Evolutionary conservation across 495 filamentous ascomycete species (phyloP).

Genomic region (Bryoglossum gracile): DNA sequence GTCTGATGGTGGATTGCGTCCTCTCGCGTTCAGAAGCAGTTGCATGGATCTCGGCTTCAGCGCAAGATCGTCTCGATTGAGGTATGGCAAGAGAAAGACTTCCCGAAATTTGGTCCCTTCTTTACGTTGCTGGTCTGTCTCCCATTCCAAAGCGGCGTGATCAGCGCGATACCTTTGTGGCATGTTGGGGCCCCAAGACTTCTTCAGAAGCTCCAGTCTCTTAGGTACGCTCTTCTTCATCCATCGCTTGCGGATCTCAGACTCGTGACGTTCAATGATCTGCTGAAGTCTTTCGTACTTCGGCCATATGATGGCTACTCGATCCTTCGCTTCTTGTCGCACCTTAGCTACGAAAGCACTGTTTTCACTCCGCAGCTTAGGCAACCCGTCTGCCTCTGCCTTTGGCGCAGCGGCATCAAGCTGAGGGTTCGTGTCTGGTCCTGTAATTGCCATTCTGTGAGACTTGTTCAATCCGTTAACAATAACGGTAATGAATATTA

Average conservation of each 20-base stretch:
- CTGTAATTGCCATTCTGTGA: too few relatives aligned
- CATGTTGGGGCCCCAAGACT: slow-evolving; percentile 19
- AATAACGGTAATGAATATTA: too few relatives aligned
- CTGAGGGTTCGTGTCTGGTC: too few relatives aligned
- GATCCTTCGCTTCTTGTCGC: background rate
- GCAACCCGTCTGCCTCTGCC: background rate
- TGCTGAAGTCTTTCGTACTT: slow-evolving; percentile 23
- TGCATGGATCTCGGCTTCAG: slow-evolving; percentile 35
- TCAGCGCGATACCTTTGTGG: background rate
- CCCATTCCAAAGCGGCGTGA: background rate
- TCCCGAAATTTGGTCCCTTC: slow-evolving; percentile 24
- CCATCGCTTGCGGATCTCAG: slow-evolving; percentile 37
- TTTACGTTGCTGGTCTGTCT: background rate
- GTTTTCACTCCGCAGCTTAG: background rate
- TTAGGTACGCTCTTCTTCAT: slow-evolving; percentile 35
- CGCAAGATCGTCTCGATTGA: slow-evolving; percentile 52
- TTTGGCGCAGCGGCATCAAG: too few relatives aligned
- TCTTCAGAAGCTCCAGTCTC: slow-evolving; percentile 28
- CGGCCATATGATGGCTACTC: slow-evolving; percentile 17
- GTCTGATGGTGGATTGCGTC: slow-evolving; percentile 33
- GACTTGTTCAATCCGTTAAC: too few relatives aligned
- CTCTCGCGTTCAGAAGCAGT: slow-evolving; percentile 43
- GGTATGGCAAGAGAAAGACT: slow-evolving; percentile 43
- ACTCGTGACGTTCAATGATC: slow-evolving; percentile 34
- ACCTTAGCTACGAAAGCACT: background rate